Evolutionary conservation across 768 basidiomycete species (phyloP), one percentile per base, ranked within the genome.

Genomic region (Podaxis pistillaris): DNA sequence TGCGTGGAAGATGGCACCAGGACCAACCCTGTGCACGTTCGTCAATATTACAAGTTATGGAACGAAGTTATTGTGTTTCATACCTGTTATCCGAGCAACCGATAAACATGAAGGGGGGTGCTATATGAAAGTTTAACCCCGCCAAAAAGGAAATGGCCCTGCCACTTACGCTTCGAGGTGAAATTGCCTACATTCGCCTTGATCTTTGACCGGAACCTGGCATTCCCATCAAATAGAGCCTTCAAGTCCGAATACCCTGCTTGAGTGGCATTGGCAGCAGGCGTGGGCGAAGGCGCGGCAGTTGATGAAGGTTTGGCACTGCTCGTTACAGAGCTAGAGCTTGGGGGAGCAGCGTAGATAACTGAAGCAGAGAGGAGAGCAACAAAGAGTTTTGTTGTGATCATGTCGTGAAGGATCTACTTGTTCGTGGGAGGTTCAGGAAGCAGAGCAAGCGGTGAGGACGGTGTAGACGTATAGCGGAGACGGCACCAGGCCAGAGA

Each of bases 31-130:
- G 54, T 52, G 33, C 26, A 56, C 24, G 28, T 30, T 41, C 8
- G 66, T 22, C 44, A 26, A n/a, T 46, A 51, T 26, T 37, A 6
- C n/a, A 17, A 60, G 36, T 26, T 7, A 22, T 28, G 52, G 26
- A 46, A 33, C 33, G 24, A 36, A 13, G 4, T 6, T 24, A 26
- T 51, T 30, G 28, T 6, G 9, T 24, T 56, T 41, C 68, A 24
- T 55, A 72, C 75, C 73, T 72, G 58, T 74, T 76, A 57, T 77
- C 76, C 4, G 71, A 66, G 51, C 75, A 78, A 22, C 75, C 75
- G 55, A 78, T 66, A 53, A 77, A 75, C 75, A 77, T 75, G 66
- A 77, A 75, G 1, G 72, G 71, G 57, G 77, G 75, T 9, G 65
- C 75, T 77, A 60, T 11, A 53, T 24, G 12, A 55, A 40, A 12